phyloP scores from a whole-genome alignment of 1,284 basidiomycete genomes.

The Cryptococcus neoformans region DNA sequence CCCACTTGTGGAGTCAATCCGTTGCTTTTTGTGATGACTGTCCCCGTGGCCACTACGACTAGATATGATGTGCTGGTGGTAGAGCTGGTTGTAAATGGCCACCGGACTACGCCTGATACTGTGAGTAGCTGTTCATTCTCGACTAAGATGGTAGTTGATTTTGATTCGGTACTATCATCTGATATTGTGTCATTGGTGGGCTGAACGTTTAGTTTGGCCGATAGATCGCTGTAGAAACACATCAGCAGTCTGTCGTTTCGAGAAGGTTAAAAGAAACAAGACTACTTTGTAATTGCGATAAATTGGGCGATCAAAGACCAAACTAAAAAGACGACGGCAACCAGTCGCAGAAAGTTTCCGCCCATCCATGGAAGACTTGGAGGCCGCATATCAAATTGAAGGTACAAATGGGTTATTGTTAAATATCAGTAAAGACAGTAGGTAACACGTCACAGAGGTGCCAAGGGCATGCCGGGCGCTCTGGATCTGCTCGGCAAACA shows the following conservation, averaged over 20 bases:
- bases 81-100: background rate
- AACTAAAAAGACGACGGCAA: constrained; percentile 19
- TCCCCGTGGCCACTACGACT: background rate
- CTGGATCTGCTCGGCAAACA: no score
- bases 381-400: constrained; percentile 6
- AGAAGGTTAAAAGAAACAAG: background rate
- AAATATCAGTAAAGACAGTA: no score
- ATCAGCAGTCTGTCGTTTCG: background rate
- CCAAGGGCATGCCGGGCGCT: no score
- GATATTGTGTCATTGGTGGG: background rate
- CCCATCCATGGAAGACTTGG: constrained; percentile 24
- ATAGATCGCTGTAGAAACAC: background rate
- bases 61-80: background rate
- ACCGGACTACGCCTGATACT: background rate
- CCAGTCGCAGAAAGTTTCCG: constrained; percentile 27
- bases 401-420: no score
- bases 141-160: background rate
- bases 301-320: constrained; percentile 34
- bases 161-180: background rate
- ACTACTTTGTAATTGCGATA: constrained; percentile 29
- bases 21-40: background rate
- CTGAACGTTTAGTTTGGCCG: background rate
- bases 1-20: background rate
- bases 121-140: background rate
- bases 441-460: no score